Evolutionary conservation across 805 yeast genomes (phyloP).

Genomic region (Wickerhamomyces ciferrii): DNA sequence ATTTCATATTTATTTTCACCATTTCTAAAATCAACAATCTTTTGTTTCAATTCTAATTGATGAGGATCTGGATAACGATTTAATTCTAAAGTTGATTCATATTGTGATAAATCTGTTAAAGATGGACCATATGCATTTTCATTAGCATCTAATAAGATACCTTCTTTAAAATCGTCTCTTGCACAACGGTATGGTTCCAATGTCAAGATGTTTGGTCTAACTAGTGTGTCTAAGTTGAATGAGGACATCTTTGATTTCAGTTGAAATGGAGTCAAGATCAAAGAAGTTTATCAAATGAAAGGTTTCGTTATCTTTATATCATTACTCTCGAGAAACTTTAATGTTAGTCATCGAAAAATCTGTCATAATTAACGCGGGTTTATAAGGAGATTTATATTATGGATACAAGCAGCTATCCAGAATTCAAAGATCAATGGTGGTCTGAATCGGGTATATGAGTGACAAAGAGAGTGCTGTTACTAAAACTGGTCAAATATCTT

Average conservation of each 20-base stretch:
- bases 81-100: slow-evolving; percentile 50
- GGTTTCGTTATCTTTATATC: not conserved
- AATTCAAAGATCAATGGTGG: too few relatives aligned
- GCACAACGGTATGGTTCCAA: slow-evolving; percentile 96
- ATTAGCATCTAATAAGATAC: slow-evolving; percentile 89
- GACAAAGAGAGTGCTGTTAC: too few relatives aligned
- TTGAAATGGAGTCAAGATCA: not conserved
- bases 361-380: not conserved
- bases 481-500: too few relatives aligned
- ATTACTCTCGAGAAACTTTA: not conserved
- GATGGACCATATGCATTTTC: slow-evolving; percentile 95
- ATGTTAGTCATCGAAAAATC: not conserved
- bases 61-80: slow-evolving; percentile 98
- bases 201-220: slow-evolving; percentile 78
- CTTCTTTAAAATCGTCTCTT: slow-evolving; percentile 88
- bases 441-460: too few relatives aligned
- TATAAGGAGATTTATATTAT: too few relatives aligned
- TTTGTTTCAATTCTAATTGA: slow-evolving; percentile 69
- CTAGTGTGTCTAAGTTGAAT: slow-evolving; percentile 51
- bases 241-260: slow-evolving; percentile 24
- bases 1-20: slow-evolving; percentile 26
- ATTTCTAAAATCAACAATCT: slow-evolving; percentile 70
- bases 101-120: slow-evolving; percentile 34
- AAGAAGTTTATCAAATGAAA: too few relatives aligned
- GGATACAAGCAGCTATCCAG: not conserved